phyloP scores from a whole-genome alignment of 371 early-diverging fungal species.

The Blyttiomyces sp. region DNA sequence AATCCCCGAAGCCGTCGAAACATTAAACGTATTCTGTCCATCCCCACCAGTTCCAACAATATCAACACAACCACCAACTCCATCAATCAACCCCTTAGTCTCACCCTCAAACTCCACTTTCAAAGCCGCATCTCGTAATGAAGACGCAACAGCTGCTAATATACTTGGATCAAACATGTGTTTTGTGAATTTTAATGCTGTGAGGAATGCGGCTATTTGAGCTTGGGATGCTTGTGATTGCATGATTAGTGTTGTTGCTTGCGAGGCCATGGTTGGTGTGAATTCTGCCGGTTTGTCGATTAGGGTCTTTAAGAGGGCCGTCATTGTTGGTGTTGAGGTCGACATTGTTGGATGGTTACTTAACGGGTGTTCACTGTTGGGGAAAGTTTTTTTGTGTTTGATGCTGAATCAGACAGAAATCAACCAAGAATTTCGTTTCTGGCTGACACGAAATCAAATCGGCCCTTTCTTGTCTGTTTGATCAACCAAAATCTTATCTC shows the following conservation, averaged over 20 bases:
- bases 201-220: conserved; percentile 84
- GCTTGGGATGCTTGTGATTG: conserved; percentile 41
- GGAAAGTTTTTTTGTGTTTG: no score
- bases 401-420: no score
- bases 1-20: conserved; percentile 87
- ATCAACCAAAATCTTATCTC: no score
- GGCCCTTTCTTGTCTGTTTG: no score
- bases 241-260: conserved; percentile 74
- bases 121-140: conserved; percentile 38
- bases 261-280: conserved; percentile 61
- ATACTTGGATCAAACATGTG: conserved; percentile 73
- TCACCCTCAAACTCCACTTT: conserved; percentile 1
- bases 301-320: conserved; percentile 22
- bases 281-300: conserved; percentile 55
- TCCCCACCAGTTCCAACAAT: conserved; percentile 99
- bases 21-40: conserved; percentile 94
- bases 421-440: no score
- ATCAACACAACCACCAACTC: conserved; percentile 60
- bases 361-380: no score
- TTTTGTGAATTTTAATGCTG: conserved; percentile 65
- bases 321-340: background rate
- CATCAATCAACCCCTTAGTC: background rate
- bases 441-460: no score
- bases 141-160: conserved; percentile 62
- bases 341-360: no score